Percentiles rank a stretch among this genome's conserved stretches.
Evolutionary conservation across 805 yeast genomes (phyloP).

Genomic region (Candida parachauliodes): DNA sequence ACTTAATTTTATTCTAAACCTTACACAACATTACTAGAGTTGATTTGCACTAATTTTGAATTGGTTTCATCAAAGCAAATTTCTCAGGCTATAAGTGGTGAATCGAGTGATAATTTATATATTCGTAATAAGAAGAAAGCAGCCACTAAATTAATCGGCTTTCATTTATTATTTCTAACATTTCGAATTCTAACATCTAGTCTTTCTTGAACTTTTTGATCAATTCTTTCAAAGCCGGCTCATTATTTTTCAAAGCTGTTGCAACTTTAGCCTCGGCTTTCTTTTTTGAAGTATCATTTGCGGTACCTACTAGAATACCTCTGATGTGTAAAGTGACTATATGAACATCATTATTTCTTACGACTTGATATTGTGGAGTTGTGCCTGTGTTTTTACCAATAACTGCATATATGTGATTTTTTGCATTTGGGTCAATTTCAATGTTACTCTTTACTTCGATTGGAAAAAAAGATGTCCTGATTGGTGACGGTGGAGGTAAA

Average conservation of each 20-base stretch:
- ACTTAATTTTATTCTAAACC: no score
- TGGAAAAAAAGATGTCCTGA: constrained; percentile 20
- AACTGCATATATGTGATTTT: constrained; percentile 37
- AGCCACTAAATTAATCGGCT: no score
- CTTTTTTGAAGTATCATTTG: constrained; percentile 34
- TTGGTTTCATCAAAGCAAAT: no score
- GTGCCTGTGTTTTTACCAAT: constrained; percentile 32
- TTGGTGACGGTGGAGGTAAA: constrained; percentile 9
- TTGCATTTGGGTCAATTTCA: constrained; percentile 31
- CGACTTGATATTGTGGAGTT: constrained; percentile 31
- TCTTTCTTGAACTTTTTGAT: constrained; percentile 5
- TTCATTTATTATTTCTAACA: no score
- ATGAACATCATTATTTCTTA: constrained; percentile 20
- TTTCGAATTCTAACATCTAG: no score
- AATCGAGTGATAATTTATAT: no score
- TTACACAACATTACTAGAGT: no score
- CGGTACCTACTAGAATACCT: constrained; percentile 26
- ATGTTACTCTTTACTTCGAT: constrained; percentile 20
- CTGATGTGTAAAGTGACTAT: constrained; percentile 28
- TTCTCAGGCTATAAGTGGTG: no score
- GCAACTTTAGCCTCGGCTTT: constrained; percentile 41
- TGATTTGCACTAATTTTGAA: no score
- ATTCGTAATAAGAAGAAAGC: no score
- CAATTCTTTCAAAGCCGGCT: constrained; percentile 11
- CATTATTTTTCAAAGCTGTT: constrained; percentile 26